A percentile compares a stretch with the other conserved stretches of the same genome.
These are phyloP conservation scores for Daucus carota DNA, from an alignment of 129 eudicot genomes.

Conservation along the genomic window DH1_v3.0 NC_030384.2:37517001-37517500, in stretches of 20 bases:
- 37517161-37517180: neutral
- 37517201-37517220: neutral
- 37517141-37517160: neutral
- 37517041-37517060: neutral
- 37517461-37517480: neutral
- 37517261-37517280: neutral
- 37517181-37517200: neutral
- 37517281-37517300: neutral
- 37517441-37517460: neutral
- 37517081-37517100: neutral
- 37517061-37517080: neutral
- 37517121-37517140: neutral
- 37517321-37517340: neutral
- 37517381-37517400: neutral
- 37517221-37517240: neutral
- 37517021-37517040: neutral
- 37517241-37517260: neutral
- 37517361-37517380: neutral
- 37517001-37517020: slow-evolving; percentile 15
- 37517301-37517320: neutral
- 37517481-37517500: neutral
- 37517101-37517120: neutral
- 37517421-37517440: neutral
- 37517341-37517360: neutral
- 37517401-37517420: neutral